Base-by-base conservation (phyloP, 2,329 filamentous ascomycete species). In the Diplodia intermedia region DNA sequence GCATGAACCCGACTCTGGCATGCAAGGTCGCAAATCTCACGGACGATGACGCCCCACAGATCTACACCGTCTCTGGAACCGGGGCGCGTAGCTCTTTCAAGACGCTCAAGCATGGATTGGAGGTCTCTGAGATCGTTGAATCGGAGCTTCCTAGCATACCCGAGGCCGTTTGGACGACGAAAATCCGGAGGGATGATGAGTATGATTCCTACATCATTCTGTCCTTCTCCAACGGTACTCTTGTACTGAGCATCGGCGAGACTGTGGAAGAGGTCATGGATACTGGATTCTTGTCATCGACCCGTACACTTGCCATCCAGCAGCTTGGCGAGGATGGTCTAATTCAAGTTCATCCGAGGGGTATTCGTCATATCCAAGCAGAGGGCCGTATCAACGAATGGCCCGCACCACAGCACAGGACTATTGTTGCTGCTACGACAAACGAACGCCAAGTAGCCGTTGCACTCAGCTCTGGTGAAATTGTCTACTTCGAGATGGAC, bases 401-500 rank as follows among this genome's bases (percentile, higher is more conserved):
- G 95, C 89, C 91, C 15, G 91, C 92, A 5, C 96, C 96, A 0
- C 91, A 96, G 72, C 94, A 99, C 82, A 88, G 95, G 26, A 96
- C 94, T 0, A 98, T 99, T 71, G 93, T 98, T 56, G 93, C 94
- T 9, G 96, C 94, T 40, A 90, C 94, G 1, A 95, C 94, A 18
- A 99, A 99, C 75, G 90, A 94, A 73, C 89, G 92, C 52, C 95
- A 99, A 80, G 92, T 99, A 31, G 93, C 93, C 3, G 90, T 98
- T 61, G 95, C 95, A 0, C 84, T 99, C 31, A 98, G 94, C 76
- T 97, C 94, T 9, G 94, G 94, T 47, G 95, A 99, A 78, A 94
- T 99, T 71, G 92, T 97, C 52, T 99, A 98, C 77, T 99, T 99
- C 73, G 96, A 99, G 78, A 94, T 97, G 89, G 95, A 97, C 75